Conservation (phyloP, 108 stramenopile genomes). For the Pseudonitzschia multiseries region DNA sequence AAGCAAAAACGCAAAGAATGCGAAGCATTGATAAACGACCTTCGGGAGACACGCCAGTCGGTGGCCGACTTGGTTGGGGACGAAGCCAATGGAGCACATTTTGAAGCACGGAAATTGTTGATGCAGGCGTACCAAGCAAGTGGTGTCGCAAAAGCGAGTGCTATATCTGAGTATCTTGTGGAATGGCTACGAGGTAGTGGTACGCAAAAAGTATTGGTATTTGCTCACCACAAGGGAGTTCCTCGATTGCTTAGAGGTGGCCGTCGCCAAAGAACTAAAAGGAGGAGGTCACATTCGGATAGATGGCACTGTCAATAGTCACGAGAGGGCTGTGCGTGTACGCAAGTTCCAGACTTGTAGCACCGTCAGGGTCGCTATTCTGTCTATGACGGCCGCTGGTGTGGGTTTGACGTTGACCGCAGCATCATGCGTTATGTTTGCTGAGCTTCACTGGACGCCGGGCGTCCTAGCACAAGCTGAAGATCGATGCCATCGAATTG, state of each 20-base stretch:
- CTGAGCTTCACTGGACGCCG: conserved; percentile 53
- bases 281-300: conserved; percentile 80
- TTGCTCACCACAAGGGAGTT: conserved; percentile 91
- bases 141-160: conserved; percentile 78
- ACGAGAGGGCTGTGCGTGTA: conserved; percentile 78
- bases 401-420: conserved; percentile 91
- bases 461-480: conserved; percentile 91
- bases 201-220: conserved; percentile 81
- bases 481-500: conserved; percentile 94
- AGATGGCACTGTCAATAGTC: conserved; percentile 74
- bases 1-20: conserved; percentile 39
- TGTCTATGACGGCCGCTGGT: conserved; percentile 91
- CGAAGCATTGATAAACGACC: conserved; percentile 37
- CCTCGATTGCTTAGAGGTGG: conserved; percentile 65
- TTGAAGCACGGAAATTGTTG: conserved; percentile 61
- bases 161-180: conserved; percentile 67
- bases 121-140: conserved; percentile 84
- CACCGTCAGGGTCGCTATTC: conserved; percentile 66
- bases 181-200: conserved; percentile 72
- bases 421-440: conserved; percentile 80
- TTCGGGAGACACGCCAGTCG: conserved; percentile 44
- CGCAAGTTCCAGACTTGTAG: conserved; percentile 80
- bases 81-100: conserved; percentile 49
- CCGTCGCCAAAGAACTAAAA: conserved; percentile 53
- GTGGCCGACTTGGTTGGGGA: conserved; percentile 44